phyloP scores from a whole-genome alignment of 495 filamentous ascomycete species.

The Lentithecium fluviatile region DNA sequence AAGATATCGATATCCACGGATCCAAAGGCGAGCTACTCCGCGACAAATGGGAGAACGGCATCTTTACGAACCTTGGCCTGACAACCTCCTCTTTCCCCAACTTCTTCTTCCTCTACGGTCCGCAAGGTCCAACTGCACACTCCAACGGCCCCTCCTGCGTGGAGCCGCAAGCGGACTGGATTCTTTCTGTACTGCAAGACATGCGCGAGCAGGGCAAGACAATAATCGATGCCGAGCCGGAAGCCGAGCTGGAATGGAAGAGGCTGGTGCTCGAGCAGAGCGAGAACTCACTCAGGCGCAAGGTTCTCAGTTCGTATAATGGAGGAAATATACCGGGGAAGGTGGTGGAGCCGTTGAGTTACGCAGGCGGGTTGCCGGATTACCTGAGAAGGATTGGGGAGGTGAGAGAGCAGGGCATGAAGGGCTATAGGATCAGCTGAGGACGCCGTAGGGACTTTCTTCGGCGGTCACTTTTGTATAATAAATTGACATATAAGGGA shows the following conservation, averaged over 20 bases:
- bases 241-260: constrained; percentile 12
- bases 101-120: constrained; percentile 45
- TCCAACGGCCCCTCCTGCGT: constrained; percentile 18
- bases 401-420: constrained; percentile 3
- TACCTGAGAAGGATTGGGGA: neutral
- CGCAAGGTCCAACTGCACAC: constrained; percentile 36
- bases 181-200: constrained; percentile 1
- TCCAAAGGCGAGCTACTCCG: constrained; percentile 32
- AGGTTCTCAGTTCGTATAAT: too few species aligned
- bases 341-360: too few species aligned
- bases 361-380: neutral
- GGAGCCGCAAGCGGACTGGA: constrained; percentile 14
- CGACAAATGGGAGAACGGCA: constrained; percentile 38
- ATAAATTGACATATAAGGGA: too few species aligned
- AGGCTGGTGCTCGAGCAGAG: neutral
- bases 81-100: constrained; percentile 41
- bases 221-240: constrained; percentile 2
- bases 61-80: constrained; percentile 39
- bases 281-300: too few species aligned
- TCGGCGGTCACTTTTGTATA: too few species aligned
- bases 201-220: constrained; percentile 1
- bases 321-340: too few species aligned
- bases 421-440: neutral
- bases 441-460: too few species aligned
- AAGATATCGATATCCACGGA: constrained; percentile 38